These are phyloP conservation scores for Rachicladosporium sp. DNA, from an alignment of 2,329 filamentous ascomycete genomes.

Conservation along the genomic window DNA sequence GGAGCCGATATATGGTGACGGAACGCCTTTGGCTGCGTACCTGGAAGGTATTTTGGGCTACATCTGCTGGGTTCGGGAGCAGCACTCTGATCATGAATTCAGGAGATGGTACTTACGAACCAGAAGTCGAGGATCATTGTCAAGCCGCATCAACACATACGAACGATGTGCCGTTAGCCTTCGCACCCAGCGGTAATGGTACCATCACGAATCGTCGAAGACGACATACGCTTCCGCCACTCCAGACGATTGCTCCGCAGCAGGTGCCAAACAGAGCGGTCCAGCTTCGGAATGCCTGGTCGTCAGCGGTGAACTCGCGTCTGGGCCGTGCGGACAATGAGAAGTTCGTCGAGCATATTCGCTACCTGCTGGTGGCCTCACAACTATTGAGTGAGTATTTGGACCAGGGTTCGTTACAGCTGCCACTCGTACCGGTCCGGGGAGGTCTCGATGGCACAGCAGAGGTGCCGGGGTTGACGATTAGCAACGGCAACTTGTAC, in stretches of 20 bases:
- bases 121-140: constrained; percentile 5
- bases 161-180: constrained; percentile 2
- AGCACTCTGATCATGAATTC: background rate
- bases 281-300: constrained; percentile 33
- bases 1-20: constrained; percentile 79
- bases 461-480: constrained; percentile 13
- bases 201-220: no score
- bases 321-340: constrained; percentile 68
- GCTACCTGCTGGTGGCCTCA: constrained; percentile 84
- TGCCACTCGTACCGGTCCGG: no score
- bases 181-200: constrained; percentile 1
- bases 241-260: no score
- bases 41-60: constrained; percentile 57
- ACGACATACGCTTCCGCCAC: no score
- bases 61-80: background rate
- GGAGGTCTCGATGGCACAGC: constrained; percentile 12
- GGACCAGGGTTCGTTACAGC: constrained; percentile 27
- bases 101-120: constrained; percentile 22
- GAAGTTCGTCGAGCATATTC: constrained; percentile 81
- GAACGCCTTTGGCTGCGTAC: constrained; percentile 79
- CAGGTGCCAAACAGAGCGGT: no score
- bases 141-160: no score
- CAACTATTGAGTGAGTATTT: constrained; percentile 65
- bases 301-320: constrained; percentile 54
- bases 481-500: constrained; percentile 42